A percentile compares a stretch with the other conserved stretches of the same genome.
Evolutionary conservation across 805 yeast species (phyloP).

Genomic region (Candida ponderosae): DNA sequence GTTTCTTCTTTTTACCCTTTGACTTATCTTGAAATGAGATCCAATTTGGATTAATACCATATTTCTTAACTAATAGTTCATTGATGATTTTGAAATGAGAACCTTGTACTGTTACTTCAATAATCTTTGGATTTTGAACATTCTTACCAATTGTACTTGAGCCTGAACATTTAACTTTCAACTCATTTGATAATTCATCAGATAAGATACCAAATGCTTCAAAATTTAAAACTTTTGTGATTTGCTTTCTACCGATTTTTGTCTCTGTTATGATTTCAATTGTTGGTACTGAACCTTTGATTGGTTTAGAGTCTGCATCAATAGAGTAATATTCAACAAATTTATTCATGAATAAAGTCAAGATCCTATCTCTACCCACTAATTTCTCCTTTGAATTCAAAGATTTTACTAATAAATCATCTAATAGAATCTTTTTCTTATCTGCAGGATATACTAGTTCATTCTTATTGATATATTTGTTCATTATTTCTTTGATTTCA

Average conservation of each 20-base stretch:
- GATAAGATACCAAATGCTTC: slow-evolving; percentile 63
- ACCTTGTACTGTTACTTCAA: slow-evolving; percentile 86
- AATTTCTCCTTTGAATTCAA: slow-evolving; percentile 23
- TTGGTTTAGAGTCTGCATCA: slow-evolving; percentile 23
- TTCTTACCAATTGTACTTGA: slow-evolving; percentile 69
- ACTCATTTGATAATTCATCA: slow-evolving; percentile 54
- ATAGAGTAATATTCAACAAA: slow-evolving; percentile 36
- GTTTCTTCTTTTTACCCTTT: slow-evolving; percentile 42
- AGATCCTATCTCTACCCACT: slow-evolving; percentile 27
- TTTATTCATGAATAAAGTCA: slow-evolving; percentile 35
- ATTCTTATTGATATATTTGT: slow-evolving; percentile 45
- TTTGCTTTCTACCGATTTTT: slow-evolving; percentile 73
- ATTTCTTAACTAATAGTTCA: slow-evolving; percentile 45
- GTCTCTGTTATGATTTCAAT: slow-evolving; percentile 63
- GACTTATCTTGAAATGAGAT: slow-evolving; percentile 58
- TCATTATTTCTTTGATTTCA: slow-evolving; percentile 47
- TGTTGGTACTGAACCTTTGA: slow-evolving; percentile 62
- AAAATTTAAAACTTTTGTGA: slow-evolving; percentile 65
- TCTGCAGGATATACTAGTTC: slow-evolving; percentile 43
- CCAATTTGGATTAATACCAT: slow-evolving; percentile 61
- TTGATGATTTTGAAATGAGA: slow-evolving; percentile 62
- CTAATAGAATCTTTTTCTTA: slow-evolving; percentile 46
- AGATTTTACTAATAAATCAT: slow-evolving; percentile 42
- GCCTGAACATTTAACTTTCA: slow-evolving; percentile 81
- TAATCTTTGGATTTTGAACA: slow-evolving; percentile 41